Evolutionary conservation across 805 yeast species (phyloP), one percentile per base, ranked within the genome.

Genomic region (Saccharomycopsis fodiens): DNA sequence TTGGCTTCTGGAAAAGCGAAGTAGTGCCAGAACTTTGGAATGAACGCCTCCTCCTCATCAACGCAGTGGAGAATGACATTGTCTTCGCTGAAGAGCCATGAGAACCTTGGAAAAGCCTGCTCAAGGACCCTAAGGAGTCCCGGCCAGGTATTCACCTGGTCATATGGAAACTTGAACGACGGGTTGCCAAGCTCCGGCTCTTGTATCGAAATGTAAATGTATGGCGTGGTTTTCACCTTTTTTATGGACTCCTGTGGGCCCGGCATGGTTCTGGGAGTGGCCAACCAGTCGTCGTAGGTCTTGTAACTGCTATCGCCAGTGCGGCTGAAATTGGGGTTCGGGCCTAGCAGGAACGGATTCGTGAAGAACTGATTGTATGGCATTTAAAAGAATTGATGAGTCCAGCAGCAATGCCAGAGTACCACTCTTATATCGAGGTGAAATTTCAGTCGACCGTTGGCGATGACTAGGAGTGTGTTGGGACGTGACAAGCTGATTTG

Each of bases 351-450:
- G 35, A 29, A 40, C 4, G 43, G 43, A 12, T 40, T 40, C 3
- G 22, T 16, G 17, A 22, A 40, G 22, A 16, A 40, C 17, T n/a
- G 43, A 40, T 40, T 40, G 17, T 27, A 40, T 4, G 43, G 31
- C 43, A 40, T 40, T 17, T n/a, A n/a, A n/a, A n/a, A n/a, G n/a
- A n/a, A n/a, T n/a, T n/a, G n/a, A n/a, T n/a, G n/a, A n/a, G n/a
- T n/a, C n/a, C n/a, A n/a, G n/a, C n/a, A n/a, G n/a, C n/a, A n/a
- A n/a, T n/a, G n/a, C n/a, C n/a, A n/a, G n/a, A n/a, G n/a, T n/a
- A n/a, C n/a, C n/a, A 29, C 32, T 29, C n/a, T 29, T 29, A 29
- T 12, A 12, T 29, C n/a, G n/a, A n/a, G n/a, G n/a, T n/a, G 32
- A 29, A 29, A 29, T 12, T 12, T 12, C 12, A 29, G 12, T n/a